A percentile compares a stretch with the other conserved stretches of the same genome.
Evolutionary conservation across 495 filamentous ascomycete species (phyloP).

Genomic region (Aspergillus homomorphus): DNA sequence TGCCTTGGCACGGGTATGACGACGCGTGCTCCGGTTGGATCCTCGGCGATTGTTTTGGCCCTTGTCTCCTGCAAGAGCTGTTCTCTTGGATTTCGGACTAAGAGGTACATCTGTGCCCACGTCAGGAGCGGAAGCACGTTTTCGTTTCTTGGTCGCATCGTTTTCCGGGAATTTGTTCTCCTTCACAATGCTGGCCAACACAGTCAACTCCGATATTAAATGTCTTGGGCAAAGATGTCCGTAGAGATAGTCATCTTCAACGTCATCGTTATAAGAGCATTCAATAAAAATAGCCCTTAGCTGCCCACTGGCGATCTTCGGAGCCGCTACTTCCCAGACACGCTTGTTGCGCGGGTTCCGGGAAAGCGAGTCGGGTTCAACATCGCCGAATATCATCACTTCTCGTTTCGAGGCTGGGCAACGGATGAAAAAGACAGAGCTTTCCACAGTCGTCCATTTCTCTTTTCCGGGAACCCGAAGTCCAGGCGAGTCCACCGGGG

Average conservation of each 20-base stretch:
- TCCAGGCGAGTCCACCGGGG: conserved; percentile 28
- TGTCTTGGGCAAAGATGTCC: conserved; percentile 85
- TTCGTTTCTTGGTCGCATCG: conserved; percentile 28
- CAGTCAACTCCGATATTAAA: conserved; percentile 69
- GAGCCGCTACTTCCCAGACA: conserved; percentile 84
- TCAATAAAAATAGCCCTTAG: conserved; percentile 88
- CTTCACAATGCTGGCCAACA: conserved; percentile 64
- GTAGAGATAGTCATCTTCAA: conserved; percentile 71
- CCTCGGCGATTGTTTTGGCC: not conserved
- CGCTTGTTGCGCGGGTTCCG: conserved; percentile 70
- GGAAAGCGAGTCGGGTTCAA: conserved; percentile 87
- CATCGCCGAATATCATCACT: conserved; percentile 90
- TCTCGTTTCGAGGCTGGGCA: conserved; percentile 65
- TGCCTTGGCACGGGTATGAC: not conserved
- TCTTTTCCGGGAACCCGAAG: conserved; percentile 10
- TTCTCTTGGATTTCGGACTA: conserved; percentile 29
- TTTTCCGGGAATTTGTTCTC: conserved; percentile 19
- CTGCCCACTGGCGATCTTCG: conserved; percentile 65
- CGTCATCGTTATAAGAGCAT: conserved; percentile 81
- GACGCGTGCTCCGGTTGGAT: conserved; percentile 1
- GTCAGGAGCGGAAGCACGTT: conserved; percentile 21
- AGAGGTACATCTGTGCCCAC: conserved; percentile 8
- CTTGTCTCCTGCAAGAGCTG: not conserved
- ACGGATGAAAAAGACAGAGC: conserved; percentile 87
- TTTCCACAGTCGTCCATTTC: conserved; percentile 61